Evolutionary conservation across 2,329 filamentous ascomycete species (phyloP).

Genomic region (Apiospora koreana): DNA sequence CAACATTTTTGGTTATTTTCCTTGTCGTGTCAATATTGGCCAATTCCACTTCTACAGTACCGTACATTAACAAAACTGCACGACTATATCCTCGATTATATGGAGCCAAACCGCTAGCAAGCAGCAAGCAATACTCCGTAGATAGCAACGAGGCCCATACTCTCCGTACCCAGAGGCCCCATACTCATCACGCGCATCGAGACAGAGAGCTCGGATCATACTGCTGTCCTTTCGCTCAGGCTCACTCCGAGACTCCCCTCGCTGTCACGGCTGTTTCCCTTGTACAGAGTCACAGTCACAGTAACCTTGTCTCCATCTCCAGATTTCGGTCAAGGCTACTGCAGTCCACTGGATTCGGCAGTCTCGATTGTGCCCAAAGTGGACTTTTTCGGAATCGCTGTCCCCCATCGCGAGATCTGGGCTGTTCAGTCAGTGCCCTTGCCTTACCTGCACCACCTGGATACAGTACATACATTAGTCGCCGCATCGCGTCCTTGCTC

Average conservation of each 20-base stretch:
- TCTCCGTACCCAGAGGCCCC: not conserved
- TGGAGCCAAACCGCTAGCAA: not conserved
- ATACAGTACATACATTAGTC: slow-evolving; percentile 4
- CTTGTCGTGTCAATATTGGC: not conserved
- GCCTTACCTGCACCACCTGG: not conserved
- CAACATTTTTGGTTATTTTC: not conserved
- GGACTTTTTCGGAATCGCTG: not conserved
- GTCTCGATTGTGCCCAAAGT: slow-evolving; percentile 2
- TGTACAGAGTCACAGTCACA: not conserved
- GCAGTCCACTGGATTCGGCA: not conserved
- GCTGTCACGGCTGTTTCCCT: not conserved
- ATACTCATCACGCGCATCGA: not conserved
- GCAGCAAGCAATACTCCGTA: not conserved
- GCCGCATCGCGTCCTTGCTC: slow-evolving; percentile 1
- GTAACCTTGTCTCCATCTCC: not conserved
- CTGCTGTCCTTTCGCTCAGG: not conserved
- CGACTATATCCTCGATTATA: slow-evolving; percentile 4
- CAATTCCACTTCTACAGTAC: not conserved
- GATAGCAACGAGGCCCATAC: not conserved
- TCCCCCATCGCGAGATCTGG: slow-evolving; percentile 11
- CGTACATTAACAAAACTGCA: not conserved
- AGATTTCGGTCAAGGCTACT: not conserved
- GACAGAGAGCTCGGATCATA: slow-evolving; percentile 5
- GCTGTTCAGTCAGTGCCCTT: not conserved
- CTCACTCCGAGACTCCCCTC: not conserved